Evolutionary conservation across 306 rosid species (phyloP), one percentile per base, ranked within the genome.

Genomic region (Prunus dulcis): DNA sequence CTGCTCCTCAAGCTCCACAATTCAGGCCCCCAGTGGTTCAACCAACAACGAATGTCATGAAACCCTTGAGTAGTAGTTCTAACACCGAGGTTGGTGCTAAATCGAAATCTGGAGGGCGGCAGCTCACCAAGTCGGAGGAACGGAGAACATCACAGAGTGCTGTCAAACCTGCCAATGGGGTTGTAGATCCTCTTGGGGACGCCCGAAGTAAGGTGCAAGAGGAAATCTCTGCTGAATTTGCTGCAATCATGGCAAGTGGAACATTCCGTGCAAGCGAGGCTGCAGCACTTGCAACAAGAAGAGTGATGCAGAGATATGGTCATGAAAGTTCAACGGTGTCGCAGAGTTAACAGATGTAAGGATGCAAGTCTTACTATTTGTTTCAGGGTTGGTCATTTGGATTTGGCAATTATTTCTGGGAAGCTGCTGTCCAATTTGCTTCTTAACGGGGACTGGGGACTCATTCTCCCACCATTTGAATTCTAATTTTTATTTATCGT

Each of bases 201-300:
- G 98, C 93, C 2, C 88, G 98, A 9, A 89, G 76, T 83, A 92
- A 86, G 87, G 89, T 96, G 72, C 98, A 96, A 83, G 97, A 96
- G 64, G 99, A 96, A 88, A 92, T 92, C 10, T 53, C 76, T 1
- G 78, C 74, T 28, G 99, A 96, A 79, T 96, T 92, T 83, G 91
- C 90, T 9, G 89, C 96, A 6, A 85, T 92, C 53, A 96, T 92
- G 99, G 97, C 93, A 5, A 85, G 90, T 0, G 98, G 98, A 43
- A 88, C 99, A 17, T 64, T 92, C 84, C 97, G 96, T 5, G 99
- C 98, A 1, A 92, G 99, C 18, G 98, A 96, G 80, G 99, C 99
- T 23, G 99, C 99, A 12, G 90, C 97, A 2, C 88, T 96, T 47
- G 99, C 99, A 17, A 92, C 99, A 0, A 92, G 67, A 69, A 85